Evolutionary conservation across 2,329 filamentous ascomycete species (phyloP).

Genomic region (Fusarium hostae): DNA sequence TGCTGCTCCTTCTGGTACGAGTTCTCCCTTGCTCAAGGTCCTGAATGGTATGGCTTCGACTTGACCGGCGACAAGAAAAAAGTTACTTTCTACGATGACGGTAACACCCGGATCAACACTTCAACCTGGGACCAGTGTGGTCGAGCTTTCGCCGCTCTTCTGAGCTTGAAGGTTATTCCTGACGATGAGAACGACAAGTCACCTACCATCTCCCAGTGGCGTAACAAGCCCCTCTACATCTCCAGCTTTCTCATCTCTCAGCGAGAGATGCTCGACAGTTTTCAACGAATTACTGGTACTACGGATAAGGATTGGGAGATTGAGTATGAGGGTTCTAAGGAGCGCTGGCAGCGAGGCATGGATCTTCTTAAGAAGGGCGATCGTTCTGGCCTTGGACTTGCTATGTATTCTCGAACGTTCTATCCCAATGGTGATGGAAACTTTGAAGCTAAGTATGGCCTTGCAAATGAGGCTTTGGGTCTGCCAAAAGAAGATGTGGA

Average conservation of each 20-base stretch:
- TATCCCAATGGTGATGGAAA: conserved; percentile 55
- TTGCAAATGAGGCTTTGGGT: conserved; percentile 64
- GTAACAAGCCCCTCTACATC: conserved; percentile 61
- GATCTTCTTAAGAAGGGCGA: conserved; percentile 56
- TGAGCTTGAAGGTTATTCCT: conserved; percentile 60
- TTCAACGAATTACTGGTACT: conserved; percentile 68
- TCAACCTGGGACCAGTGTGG: conserved; percentile 71
- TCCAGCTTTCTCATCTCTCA: conserved; percentile 69
- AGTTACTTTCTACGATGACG: conserved; percentile 65
- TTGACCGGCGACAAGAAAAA: conserved; percentile 50
- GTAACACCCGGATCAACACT: conserved; percentile 64
- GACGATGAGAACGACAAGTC: conserved; percentile 51
- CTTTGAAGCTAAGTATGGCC: conserved; percentile 52
- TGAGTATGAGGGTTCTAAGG: conserved; percentile 55
- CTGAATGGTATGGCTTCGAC: conserved; percentile 60
- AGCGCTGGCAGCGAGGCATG: conserved; percentile 61
- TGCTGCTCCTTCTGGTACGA: conserved; percentile 68
- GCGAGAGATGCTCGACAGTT: conserved; percentile 70
- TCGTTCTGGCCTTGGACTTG: conserved; percentile 55
- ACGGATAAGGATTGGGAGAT: conserved; percentile 64
- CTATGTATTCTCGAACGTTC: conserved; percentile 68
- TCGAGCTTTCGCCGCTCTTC: conserved; percentile 61
- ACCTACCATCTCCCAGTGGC: conserved; percentile 44
- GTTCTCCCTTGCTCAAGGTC: conserved; percentile 57
- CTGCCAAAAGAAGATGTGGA: conserved; percentile 70